phyloP scores from a whole-genome alignment of 306 rosid genomes.

The Cucurbita maxima region DNA sequence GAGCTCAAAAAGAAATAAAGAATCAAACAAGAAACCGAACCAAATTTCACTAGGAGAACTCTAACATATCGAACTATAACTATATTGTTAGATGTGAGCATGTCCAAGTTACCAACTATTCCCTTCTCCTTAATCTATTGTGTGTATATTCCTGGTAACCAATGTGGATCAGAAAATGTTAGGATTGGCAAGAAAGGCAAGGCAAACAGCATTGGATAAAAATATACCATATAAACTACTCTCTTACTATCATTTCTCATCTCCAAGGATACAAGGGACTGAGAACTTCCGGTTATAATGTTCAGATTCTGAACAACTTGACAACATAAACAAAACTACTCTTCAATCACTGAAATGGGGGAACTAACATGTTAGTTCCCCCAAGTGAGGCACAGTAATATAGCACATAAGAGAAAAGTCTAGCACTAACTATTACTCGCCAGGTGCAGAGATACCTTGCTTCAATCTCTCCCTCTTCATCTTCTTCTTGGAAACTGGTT shows the following conservation, averaged over 20 bases:
- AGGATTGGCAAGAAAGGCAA: background rate
- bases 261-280: background rate
- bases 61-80: too few species aligned
- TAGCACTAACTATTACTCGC: slow-evolving; percentile 34
- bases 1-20: too few species aligned
- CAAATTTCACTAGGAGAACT: too few species aligned
- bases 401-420: background rate
- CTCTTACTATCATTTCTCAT: background rate
- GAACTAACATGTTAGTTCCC: background rate
- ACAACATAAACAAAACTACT: background rate
- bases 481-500: slow-evolving; percentile 91
- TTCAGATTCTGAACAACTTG: background rate
- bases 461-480: slow-evolving; percentile 80
- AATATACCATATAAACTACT: background rate
- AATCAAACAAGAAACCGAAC: too few species aligned
- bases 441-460: slow-evolving; percentile 97
- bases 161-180: background rate
- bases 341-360: background rate
- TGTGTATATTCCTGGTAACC: too few species aligned
- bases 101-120: too few species aligned
- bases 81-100: too few species aligned
- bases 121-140: too few species aligned
- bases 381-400: background rate
- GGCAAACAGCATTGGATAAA: background rate
- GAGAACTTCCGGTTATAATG: background rate